Percentiles rank a stretch among this genome's conserved stretches.
These are phyloP conservation scores for Colletotrichum echinochloae DNA, from an alignment of 2,329 filamentous ascomycete genomes.

Conservation along the genomic window DNA sequence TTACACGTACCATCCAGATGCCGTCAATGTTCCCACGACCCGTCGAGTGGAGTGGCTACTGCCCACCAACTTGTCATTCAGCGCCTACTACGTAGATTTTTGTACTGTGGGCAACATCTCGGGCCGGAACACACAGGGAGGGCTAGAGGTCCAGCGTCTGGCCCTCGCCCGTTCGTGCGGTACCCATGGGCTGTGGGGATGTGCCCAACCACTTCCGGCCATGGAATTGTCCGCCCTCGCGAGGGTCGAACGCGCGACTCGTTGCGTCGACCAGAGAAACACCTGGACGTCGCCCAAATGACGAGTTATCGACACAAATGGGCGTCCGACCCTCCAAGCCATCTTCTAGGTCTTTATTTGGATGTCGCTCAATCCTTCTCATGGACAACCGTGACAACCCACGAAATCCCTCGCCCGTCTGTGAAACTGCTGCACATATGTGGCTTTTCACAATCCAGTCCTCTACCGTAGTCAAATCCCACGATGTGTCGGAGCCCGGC, in stretches of 20 bases:
- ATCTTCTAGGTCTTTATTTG: background rate
- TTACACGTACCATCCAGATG: slow-evolving; percentile 1
- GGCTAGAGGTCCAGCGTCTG: slow-evolving; percentile 1
- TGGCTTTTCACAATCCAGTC: background rate
- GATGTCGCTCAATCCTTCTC: background rate
- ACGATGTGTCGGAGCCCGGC: background rate
- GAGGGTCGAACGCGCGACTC: slow-evolving; percentile 7
- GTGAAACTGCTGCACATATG: slow-evolving; percentile 7
- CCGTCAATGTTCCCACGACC: slow-evolving; percentile 27
- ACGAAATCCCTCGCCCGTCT: slow-evolving; percentile 10
- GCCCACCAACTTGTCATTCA: slow-evolving; percentile 16
- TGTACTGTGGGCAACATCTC: background rate
- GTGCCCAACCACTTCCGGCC: background rate
- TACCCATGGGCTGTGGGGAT: too few species aligned
- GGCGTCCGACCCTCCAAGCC: background rate
- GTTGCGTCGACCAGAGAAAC: slow-evolving; percentile 1
- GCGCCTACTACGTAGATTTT: background rate
- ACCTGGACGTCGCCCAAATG: background rate
- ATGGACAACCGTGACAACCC: background rate
- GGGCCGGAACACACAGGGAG: background rate
- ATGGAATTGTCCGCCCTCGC: background rate
- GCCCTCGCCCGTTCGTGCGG: slow-evolving; percentile 32
- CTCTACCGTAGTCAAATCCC: background rate
- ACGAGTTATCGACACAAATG: background rate
- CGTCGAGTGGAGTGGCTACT: slow-evolving; percentile 13